These are phyloP conservation scores for Tetrapyrgos nigripes DNA, from an alignment of 1,284 basidiomycete species.

Conservation along the genomic window DNA sequence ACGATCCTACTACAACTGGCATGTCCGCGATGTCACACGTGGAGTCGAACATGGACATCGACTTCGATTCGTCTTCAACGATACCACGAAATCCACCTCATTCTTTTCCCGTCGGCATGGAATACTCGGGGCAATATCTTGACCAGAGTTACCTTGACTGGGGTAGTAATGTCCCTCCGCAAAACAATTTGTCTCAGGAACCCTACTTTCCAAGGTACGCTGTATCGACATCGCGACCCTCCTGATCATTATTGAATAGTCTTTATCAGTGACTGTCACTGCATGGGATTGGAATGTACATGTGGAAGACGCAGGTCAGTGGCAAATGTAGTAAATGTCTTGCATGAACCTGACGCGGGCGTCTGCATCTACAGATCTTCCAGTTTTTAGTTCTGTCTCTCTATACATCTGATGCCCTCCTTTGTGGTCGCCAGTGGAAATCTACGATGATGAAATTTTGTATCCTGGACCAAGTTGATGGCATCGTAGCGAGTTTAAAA, in stretches of 20 bases:
- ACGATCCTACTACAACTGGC: not conserved
- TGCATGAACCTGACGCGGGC: not conserved
- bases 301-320: slow-evolving; percentile 16
- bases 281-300: slow-evolving; percentile 17
- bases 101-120: not conserved
- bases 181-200: slow-evolving; percentile 2
- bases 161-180: slow-evolving; percentile 1
- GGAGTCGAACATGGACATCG: not conserved
- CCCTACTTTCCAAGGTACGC: slow-evolving; percentile 10
- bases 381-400: not conserved
- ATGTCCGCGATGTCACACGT: slow-evolving; percentile 3
- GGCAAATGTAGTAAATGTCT: not conserved
- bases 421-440: not conserved
- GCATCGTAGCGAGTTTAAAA: slow-evolving; percentile 1
- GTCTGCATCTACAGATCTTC: not conserved
- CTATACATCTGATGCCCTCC: not conserved
- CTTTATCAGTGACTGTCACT: slow-evolving; percentile 13
- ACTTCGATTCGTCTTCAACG: not conserved
- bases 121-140: not conserved
- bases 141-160: slow-evolving; percentile 8
- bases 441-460: not conserved
- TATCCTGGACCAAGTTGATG: not conserved
- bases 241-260: slow-evolving; percentile 6
- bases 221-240: not conserved
- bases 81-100: not conserved